phyloP scores from a whole-genome alignment of 2,329 filamentous ascomycete genomes.

The Dactylellina parvicollis region DNA sequence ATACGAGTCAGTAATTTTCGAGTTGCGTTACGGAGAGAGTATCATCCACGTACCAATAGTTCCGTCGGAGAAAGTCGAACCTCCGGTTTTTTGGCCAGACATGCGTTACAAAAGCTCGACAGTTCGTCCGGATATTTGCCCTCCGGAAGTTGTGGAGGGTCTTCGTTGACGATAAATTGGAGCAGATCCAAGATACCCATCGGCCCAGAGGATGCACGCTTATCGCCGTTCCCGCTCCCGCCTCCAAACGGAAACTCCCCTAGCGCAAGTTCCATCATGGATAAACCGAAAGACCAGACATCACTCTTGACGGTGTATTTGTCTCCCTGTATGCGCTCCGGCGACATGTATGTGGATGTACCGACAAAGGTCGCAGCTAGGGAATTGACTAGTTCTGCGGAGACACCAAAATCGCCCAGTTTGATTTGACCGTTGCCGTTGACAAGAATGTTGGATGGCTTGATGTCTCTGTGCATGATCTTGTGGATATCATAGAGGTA shows the following conservation, averaged over 20 bases:
- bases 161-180: slow-evolving; percentile 97
- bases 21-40: background rate
- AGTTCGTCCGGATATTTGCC: slow-evolving; percentile 96
- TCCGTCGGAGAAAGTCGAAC: slow-evolving; percentile 91
- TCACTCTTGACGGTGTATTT: slow-evolving; percentile 98
- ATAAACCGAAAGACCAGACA: slow-evolving; percentile 96
- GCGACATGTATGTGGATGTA: slow-evolving; percentile 99
- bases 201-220: slow-evolving; percentile 74
- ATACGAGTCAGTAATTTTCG: background rate
- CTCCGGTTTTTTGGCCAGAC: slow-evolving; percentile 87
- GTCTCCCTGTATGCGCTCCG: slow-evolving; percentile 95
- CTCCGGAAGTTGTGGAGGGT: slow-evolving; percentile 90
- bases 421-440: slow-evolving; percentile 96
- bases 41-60: slow-evolving; percentile 71
- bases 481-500: slow-evolving; percentile 96
- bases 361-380: slow-evolving; percentile 98
- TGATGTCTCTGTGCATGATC: slow-evolving; percentile 99
- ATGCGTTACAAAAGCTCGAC: slow-evolving; percentile 97
- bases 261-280: slow-evolving; percentile 96
- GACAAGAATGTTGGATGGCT: slow-evolving; percentile 95
- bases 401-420: slow-evolving; percentile 98
- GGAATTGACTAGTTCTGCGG: slow-evolving; percentile 95
- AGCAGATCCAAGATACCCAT: slow-evolving; percentile 95
- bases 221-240: slow-evolving; percentile 78
- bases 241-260: slow-evolving; percentile 95